phyloP scores from a whole-genome alignment of 2,329 filamentous ascomycete genomes.

The Penicillium rolfsii region DNA sequence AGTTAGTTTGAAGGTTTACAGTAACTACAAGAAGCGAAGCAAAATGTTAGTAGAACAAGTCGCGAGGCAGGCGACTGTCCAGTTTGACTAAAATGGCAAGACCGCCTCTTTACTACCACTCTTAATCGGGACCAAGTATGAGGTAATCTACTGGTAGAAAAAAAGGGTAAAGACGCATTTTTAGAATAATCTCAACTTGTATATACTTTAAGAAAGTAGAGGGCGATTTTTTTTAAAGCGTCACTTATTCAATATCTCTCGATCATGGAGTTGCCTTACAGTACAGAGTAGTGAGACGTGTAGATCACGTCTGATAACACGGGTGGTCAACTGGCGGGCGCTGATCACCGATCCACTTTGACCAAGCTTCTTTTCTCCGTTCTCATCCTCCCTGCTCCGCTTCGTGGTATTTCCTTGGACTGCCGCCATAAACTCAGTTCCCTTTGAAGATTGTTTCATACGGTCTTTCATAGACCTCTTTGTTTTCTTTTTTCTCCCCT shows the following conservation, averaged over 20 bases:
- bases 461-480: neutral
- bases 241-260: neutral
- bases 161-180: neutral
- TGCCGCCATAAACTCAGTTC: neutral
- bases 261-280: neutral
- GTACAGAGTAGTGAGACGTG: too few relatives aligned
- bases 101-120: neutral
- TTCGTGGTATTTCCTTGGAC: neutral
- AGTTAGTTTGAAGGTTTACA: too few relatives aligned
- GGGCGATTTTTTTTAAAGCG: neutral
- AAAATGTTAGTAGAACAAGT: neutral
- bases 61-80: neutral
- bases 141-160: neutral
- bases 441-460: neutral
- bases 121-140: too few relatives aligned
- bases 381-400: neutral
- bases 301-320: neutral
- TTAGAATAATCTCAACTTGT: neutral
- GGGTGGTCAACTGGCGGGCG: neutral
- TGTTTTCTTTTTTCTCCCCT: neutral
- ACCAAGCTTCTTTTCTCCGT: slow-evolving; percentile 22
- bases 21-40: neutral
- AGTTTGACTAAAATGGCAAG: neutral
- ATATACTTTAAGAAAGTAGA: neutral
- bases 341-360: slow-evolving; percentile 15